Evolutionary conservation across 1,284 basidiomycete species (phyloP).

Genomic region (Cutaneotrichosporon arboriforme): DNA sequence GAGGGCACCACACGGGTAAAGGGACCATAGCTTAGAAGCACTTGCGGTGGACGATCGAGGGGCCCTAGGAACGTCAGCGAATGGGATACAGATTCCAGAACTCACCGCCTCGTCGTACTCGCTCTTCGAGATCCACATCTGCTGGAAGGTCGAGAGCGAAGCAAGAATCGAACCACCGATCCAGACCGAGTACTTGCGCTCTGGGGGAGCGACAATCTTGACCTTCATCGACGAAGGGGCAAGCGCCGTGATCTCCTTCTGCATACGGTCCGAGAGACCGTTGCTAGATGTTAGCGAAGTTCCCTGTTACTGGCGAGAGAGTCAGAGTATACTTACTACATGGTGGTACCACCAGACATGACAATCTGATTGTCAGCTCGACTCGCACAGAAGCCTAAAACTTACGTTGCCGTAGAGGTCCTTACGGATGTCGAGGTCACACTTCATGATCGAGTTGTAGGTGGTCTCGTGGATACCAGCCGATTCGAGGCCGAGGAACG

Average conservation of each 20-base stretch:
- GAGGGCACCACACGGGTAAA: too few species aligned
- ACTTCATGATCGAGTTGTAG: constrained; percentile 78
- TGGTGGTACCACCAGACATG: constrained; percentile 91
- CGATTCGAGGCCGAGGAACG: constrained; percentile 86
- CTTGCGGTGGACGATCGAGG: constrained; percentile 50
- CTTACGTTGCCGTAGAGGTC: constrained; percentile 42
- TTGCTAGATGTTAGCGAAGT: too few species aligned
- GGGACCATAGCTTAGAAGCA: constrained; percentile 31
- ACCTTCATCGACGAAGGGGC: constrained; percentile 82
- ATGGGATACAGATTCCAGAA: too few species aligned
- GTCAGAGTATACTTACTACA: too few species aligned
- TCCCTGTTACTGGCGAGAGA: too few species aligned
- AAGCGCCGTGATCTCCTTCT: constrained; percentile 89
- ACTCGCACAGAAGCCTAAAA: too few species aligned
- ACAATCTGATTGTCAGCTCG: constrained; percentile 51
- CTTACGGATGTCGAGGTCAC: constrained; percentile 53
- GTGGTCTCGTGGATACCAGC: constrained; percentile 94
- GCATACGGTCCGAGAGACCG: constrained; percentile 94
- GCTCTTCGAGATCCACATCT: constrained; percentile 48
- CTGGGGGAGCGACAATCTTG: constrained; percentile 61
- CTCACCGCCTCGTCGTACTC: constrained; percentile 80
- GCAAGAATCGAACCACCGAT: constrained; percentile 98
- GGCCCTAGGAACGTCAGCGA: too few species aligned
- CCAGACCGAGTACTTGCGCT: constrained; percentile 87
- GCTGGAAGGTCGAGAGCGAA: constrained; percentile 93